These are phyloP conservation scores for Cordyceps cicadae DNA, from an alignment of 2,329 filamentous ascomycete species.

Conservation along the genomic window DNA sequence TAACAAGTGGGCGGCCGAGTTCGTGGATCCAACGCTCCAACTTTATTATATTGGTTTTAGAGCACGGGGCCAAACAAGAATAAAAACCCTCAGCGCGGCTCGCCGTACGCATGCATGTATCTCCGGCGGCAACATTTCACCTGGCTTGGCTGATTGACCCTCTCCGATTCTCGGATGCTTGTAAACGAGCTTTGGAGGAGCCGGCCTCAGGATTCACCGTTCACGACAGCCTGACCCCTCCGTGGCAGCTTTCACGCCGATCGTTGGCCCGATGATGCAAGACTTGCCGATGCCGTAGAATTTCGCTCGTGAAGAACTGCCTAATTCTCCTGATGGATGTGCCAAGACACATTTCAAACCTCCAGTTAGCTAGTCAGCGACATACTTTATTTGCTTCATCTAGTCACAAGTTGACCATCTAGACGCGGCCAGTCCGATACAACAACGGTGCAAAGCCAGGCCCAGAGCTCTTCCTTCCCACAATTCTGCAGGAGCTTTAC, in stretches of 20 bases:
- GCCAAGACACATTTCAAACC: too few species aligned
- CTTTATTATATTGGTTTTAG: neutral
- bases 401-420: too few species aligned
- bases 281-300: neutral
- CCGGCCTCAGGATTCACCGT: neutral
- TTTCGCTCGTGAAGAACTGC: too few species aligned
- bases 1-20: neutral
- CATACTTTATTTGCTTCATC: too few species aligned
- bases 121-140: neutral
- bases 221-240: neutral
- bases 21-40: neutral
- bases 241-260: neutral
- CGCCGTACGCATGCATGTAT: too few species aligned
- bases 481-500: too few species aligned
- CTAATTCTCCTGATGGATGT: too few species aligned
- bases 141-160: neutral
- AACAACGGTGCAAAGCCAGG: too few species aligned
- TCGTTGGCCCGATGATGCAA: neutral
- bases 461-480: too few species aligned
- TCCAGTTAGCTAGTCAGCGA: too few species aligned
- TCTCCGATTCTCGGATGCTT: conserved; percentile 1
- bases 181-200: neutral
- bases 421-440: too few species aligned
- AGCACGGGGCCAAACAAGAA: neutral
- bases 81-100: neutral